Base-by-base conservation (phyloP, 208 protist species). In the Leishmania martiniquensis region DNA sequence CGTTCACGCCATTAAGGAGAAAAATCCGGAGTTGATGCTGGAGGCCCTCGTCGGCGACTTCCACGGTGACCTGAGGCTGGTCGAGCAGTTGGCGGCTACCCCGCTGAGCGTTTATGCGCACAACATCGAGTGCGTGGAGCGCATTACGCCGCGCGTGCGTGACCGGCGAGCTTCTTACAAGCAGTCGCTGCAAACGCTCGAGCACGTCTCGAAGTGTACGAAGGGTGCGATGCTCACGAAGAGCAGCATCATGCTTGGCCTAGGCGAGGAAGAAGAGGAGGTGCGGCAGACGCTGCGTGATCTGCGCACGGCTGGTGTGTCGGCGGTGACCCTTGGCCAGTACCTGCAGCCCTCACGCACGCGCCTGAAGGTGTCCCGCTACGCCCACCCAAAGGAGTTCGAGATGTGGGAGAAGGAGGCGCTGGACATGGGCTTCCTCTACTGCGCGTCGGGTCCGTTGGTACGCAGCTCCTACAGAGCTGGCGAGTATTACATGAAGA, bases 21-120 rank as follows among this genome's bases (percentile, higher is more conserved):
- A 85, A 45, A 93, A 78, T 25, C 91, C 92, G 20, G 22, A 70
- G 52, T 72, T 99, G 20, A 87, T 98, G 59, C 91, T 99, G 37
- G 98, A 99, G 91, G 99, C 97, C 54, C 94, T 99, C 45, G 98
- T 98, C 17, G 97, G 97, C 34, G 99, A 99, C 88, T 99, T 99
- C 82, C 89, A 93, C 63, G 99, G 98, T 12, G 89, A 98, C 75
- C 39, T 95, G 25, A 76, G 82, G 65, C 76, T 91, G 51, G 91
- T 98, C 42, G 92, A 98, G 80, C 79, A 80, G 59, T 90, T 99
- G 20, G 98, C 98, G 37, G 57, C 51, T 7, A 93, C 94, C 52
- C 98, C 98, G 7, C 90, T 99, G 34, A 98, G 98, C 78, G 98
- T 99, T 25, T 99, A 98, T 85, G 99, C 99, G 25, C 99, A 99